A percentile compares a stretch with the other conserved stretches of the same genome.
These are phyloP conservation scores for Leccinum uliginosum DNA, from an alignment of 768 basidiomycete genomes.

Conservation along the genomic window DNA sequence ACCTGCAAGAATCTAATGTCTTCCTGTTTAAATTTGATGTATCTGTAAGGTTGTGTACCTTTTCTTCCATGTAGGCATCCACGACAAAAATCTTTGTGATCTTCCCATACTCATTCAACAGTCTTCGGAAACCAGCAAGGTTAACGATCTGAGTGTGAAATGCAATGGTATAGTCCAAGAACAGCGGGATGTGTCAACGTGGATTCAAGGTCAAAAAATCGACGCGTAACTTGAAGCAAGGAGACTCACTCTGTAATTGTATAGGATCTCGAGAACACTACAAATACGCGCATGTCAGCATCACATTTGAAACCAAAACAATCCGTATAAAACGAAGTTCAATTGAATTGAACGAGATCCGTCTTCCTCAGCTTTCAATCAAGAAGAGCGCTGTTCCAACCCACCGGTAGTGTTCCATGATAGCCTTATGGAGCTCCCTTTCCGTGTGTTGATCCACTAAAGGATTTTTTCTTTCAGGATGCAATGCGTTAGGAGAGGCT, in stretches of 20 bases:
- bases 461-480: conserved; percentile 6
- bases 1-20: conserved; percentile 39
- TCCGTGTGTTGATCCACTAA: conserved; percentile 75
- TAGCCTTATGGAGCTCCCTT: conserved; percentile 77
- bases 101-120: conserved; percentile 84
- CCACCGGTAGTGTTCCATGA: conserved; percentile 77
- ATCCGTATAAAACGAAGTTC: background rate
- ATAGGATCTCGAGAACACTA: conserved; percentile 77
- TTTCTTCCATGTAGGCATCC: conserved; percentile 78
- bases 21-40: background rate
- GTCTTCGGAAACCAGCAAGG: conserved; percentile 83
- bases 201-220: background rate
- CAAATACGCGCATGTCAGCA: conserved; percentile 4
- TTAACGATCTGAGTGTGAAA: conserved; percentile 66
- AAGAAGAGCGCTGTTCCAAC: background rate
- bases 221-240: background rate
- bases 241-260: conserved; percentile 72
- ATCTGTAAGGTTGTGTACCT: conserved; percentile 36
- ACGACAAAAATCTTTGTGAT: conserved; percentile 68
- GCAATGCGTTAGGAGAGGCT: background rate
- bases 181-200: background rate
- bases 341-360: background rate
- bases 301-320: background rate
- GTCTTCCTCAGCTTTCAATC: background rate
- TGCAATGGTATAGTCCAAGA: background rate